Evolutionary conservation across 371 early-diverging fungal genomes (phyloP), one percentile per base, ranked within the genome.

Genomic region (Mucor piriformis): DNA sequence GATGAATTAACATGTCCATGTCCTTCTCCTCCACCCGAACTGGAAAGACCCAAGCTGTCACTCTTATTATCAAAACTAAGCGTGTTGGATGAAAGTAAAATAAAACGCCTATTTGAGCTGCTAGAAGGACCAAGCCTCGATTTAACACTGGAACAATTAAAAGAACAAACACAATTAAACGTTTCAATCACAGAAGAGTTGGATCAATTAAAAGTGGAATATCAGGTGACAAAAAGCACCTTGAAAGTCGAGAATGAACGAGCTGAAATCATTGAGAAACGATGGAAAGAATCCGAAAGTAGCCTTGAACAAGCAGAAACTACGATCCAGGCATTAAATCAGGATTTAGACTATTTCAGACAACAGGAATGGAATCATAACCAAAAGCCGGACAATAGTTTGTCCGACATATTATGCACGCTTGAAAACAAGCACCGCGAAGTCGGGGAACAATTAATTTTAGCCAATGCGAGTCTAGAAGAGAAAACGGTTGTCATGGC

Each of bases 271-370:
- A 46, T 73, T 33, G 67, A 73, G 27, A 53, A 50, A 2, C 48
- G 70, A 34, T 73, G 73, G 73, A 63, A 67, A 15, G 51, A 61
- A 21, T 66, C 66, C 20, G 73, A 73, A 40, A 57, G 53, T 42
- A 27, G 50, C 3, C 57, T 73, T 7, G 73, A 73, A 40, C 61
- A 73, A 21, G 66, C 77, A 1, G 83, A 83, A 51, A 44, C 68
- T 33, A 71, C 67, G 32, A 70, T 79, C 13, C 79, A 76, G 18
- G 29, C 69, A 1, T 48, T 63, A 49, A 69, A 53, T 21, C 35
- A 32, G 32, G 73, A 40, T 49, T 50, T 58, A 55, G 68, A 35
- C 46, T 48, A 42, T 48, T 61, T 49, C 70, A 77, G 62, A 20
- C 57, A 72, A 58, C 57, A 20, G 69, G 62, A 37, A 40, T 59